Evolutionary conservation across 352 stramenopile genomes (phyloP).

Genomic region (Stramenopiles sp.): DNA sequence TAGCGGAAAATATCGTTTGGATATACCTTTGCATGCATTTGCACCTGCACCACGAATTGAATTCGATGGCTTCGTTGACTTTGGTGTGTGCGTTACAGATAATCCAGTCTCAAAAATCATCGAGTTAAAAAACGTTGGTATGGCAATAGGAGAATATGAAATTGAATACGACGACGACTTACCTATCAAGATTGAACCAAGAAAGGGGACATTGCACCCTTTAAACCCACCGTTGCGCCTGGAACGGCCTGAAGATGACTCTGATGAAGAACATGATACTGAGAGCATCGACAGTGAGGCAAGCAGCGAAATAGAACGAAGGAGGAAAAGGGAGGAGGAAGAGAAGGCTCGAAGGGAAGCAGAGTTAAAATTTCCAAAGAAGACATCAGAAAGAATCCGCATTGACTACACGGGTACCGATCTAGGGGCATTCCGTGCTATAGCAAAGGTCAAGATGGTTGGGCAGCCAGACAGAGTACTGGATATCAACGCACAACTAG

Average conservation of each 20-base stretch:
- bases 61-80: background rate
- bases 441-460: constrained; percentile 31
- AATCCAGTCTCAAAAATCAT: background rate
- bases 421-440: constrained; percentile 28
- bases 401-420: constrained; percentile 31
- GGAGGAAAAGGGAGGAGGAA: constrained; percentile 16
- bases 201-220: background rate
- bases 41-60: background rate
- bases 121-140: background rate
- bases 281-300: constrained; percentile 32
- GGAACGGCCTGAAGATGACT: constrained; percentile 11
- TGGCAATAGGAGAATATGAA: background rate
- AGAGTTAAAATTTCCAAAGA: constrained; percentile 21
- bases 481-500: constrained; percentile 46
- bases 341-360: background rate
- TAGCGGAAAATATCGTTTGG: background rate
- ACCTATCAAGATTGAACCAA: constrained; percentile 1
- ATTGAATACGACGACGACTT: constrained; percentile 1
- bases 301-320: constrained; percentile 38
- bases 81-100: background rate
- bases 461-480: constrained; percentile 29
- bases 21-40: background rate
- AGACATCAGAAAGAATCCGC: constrained; percentile 27
- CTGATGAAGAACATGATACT: constrained; percentile 20
- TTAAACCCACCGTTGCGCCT: background rate